These are phyloP conservation scores for Carallia pectinifolia DNA, from an alignment of 345 rosid genomes.

Conservation along the genomic window DNA sequence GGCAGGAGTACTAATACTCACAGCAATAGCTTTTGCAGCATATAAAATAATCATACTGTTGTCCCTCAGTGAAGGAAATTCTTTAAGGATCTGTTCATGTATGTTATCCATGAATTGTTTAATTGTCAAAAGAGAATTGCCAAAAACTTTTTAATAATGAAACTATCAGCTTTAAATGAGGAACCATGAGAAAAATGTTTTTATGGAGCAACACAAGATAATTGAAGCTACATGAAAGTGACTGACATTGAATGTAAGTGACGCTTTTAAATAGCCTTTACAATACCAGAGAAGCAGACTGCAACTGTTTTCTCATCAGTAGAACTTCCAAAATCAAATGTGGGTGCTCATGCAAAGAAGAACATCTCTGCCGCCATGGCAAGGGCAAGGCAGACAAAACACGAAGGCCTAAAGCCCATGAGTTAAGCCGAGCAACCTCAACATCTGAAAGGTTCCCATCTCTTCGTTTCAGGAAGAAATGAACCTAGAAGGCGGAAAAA, in stretches of 20 bases:
- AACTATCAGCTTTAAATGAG: slow-evolving; percentile 1
- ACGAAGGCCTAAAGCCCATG: slow-evolving; percentile 98
- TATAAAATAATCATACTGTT: slow-evolving; percentile 63
- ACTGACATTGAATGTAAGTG: background rate
- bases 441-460: slow-evolving; percentile 77
- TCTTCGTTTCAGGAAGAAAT: slow-evolving; percentile 87
- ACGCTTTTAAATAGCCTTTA: background rate
- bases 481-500: slow-evolving; percentile 48
- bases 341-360: slow-evolving; percentile 95
- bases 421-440: slow-evolving; percentile 84
- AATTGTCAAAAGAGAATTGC: background rate
- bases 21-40: slow-evolving; percentile 87
- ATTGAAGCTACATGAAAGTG: slow-evolving; percentile 2
- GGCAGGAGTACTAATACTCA: slow-evolving; percentile 61
- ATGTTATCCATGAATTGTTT: slow-evolving; percentile 15
- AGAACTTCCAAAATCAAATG: slow-evolving; percentile 91
- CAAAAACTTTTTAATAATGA: background rate
- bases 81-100: slow-evolving; percentile 73
- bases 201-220: background rate
- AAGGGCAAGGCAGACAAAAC: slow-evolving; percentile 93
- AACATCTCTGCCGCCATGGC: slow-evolving; percentile 99
- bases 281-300: slow-evolving; percentile 83
- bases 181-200: slow-evolving; percentile 7
- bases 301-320: slow-evolving; percentile 93
- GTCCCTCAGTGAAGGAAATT: slow-evolving; percentile 84